Evolutionary conservation across 1,284 basidiomycete species (phyloP), one percentile per base, ranked within the genome.

Genomic region (Cystobasidium slooffiae): DNA sequence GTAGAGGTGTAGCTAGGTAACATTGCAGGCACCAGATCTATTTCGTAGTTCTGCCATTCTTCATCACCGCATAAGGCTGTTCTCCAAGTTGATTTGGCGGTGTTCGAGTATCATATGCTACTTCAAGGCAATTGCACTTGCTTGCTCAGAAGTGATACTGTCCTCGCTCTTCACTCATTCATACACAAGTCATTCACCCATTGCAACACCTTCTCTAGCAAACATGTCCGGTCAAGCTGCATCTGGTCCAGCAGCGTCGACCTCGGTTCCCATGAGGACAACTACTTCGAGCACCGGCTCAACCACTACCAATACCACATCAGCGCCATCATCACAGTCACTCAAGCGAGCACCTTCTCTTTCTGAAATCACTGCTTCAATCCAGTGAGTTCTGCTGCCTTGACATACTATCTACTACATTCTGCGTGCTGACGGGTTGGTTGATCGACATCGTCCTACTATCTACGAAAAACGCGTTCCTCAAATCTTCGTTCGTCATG

Each of bases 301-400:
- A 46, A 37, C 24, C 14, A 39, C 37, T 24, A 18, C 24, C 53
- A 56, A 49, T 3, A 14, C n/a, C 61, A 58, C 56, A 18, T 10
- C 56, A 59, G 56, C 56, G 18, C 56, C 56, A 16, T 41, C 56
- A 8, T 14, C 37, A 41, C n/a, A 31, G 39, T 31, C 20, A 37
- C 56, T 49, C 10, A 37, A n/a, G 61, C 56, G 58, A 37, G 58
- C 68, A 46, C 68, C 68, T 22, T 70, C 68, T 37, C 44, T 70
- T 18, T 62, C 55, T n/a, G 56, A 70, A 56, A 46, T 70, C 37
- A 56, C 59, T 39, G 58, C 56, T 12, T 61, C 55, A 3, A 46
- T 70, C 1, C 59, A 43, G 68, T 70, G 24, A 68, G 66, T 46
- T 3, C 12, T 6, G 18, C 20, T 18, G 18, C 49, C 20, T 20